Evolutionary conservation across 2,329 filamentous ascomycete genomes (phyloP), one percentile per base, ranked within the genome.

Genomic region (Xylaria digitata): DNA sequence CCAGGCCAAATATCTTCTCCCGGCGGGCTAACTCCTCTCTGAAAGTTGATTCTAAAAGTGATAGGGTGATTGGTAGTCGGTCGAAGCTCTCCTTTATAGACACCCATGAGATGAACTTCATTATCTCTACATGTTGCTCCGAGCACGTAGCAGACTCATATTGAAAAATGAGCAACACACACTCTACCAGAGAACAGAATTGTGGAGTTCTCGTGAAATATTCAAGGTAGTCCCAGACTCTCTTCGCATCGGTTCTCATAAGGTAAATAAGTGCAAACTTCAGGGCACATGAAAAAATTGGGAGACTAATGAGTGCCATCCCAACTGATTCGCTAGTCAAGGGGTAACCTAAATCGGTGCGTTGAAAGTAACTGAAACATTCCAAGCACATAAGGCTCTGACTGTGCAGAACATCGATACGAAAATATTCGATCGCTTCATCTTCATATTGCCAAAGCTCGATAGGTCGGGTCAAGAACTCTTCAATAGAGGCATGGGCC

Each of bases 361-460:
- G 48, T n/a, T 34, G 34, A 32, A 62, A 46, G 50, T 66, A 66
- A 48, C 58, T 53, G 34, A 57, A 19, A 43, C 58, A 66, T 11
- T 42, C 37, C 21, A 66, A 30, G 40, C 43, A 52, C 50, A 66
- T 66, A 15, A 30, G 17, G n/a, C 30, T 37, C n/a, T 61, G 57
- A 46, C 45, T 26, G 8, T 58, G 53, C 19, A 21, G 26, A 5
- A 43, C 40, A 19, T 66, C 57, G 34, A 66, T 57, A 17, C 52
- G 42, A 54, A 66, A 66, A 40, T 52, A 61, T 6, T 48, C 23
- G 13, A 66, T 62, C 15, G 19, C 48, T 37, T 66, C 32, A 37
- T 67, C 65, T 50, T 67, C 59, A 17, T 8, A 32, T 30, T 63
- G 13, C 65, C 65, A 67, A 15, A 48, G 6, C 7, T 60, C 49